Evolutionary conservation across 2,329 filamentous ascomycete genomes (phyloP).

Genomic region (Sporothrix pseudoabietina): DNA sequence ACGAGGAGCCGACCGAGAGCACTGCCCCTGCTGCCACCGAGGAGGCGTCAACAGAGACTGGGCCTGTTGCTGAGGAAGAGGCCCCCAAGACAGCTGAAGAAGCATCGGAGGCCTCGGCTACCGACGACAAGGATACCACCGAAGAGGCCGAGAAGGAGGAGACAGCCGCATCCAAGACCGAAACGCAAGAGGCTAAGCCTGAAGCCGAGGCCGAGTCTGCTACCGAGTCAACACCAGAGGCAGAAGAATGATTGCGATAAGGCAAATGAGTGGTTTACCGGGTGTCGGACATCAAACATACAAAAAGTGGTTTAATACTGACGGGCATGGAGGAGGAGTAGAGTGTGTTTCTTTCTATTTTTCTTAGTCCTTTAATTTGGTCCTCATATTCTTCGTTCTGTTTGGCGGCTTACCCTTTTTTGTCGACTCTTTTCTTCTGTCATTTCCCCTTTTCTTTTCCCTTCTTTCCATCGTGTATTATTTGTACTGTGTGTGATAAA

Average conservation of each 20-base stretch:
- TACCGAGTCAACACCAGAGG: background rate
- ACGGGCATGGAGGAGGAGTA: too few relatives aligned
- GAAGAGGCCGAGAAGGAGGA: background rate
- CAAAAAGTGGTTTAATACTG: background rate
- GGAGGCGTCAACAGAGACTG: background rate
- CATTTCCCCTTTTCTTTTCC: background rate
- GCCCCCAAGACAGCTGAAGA: background rate
- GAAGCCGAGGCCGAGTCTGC: constrained; percentile 12
- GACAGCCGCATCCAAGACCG: background rate
- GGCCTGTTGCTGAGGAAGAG: background rate
- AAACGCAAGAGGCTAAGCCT: background rate
- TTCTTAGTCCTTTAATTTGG: background rate
- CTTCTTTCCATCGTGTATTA: constrained; percentile 1
- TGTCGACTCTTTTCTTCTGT: background rate
- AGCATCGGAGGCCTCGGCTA: background rate
- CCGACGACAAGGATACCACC: background rate
- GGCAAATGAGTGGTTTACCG: too few relatives aligned
- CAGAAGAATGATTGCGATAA: background rate
- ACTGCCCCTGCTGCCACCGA: background rate
- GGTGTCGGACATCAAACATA: background rate
- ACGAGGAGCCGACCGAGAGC: background rate
- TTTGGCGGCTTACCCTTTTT: background rate
- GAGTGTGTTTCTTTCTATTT: background rate
- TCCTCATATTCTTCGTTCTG: background rate
- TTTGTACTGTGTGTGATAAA: background rate